A percentile compares a stretch with the other conserved stretches of the same genome.
These are phyloP conservation scores for Salmacisia buchloeana DNA, from an alignment of 1,284 basidiomycete species.

Conservation along the genomic window DNA sequence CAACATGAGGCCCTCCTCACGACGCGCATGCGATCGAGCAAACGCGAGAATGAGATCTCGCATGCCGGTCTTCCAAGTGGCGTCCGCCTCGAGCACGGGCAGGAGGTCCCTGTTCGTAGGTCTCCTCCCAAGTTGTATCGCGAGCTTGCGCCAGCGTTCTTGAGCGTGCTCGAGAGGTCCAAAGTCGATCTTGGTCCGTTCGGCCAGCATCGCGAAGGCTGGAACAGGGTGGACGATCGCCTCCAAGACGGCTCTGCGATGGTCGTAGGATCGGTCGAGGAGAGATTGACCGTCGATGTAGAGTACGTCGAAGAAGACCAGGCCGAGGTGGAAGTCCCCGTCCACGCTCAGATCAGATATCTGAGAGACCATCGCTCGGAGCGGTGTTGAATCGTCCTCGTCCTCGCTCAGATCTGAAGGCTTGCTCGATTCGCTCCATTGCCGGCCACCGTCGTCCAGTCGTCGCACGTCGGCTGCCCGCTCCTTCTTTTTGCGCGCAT, in stretches of 20 bases:
- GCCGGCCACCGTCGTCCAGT: no score
- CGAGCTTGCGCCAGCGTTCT: background rate
- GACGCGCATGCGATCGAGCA: background rate
- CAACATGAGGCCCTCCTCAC: background rate
- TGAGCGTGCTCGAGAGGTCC: background rate
- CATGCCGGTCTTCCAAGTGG: background rate
- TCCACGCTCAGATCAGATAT: background rate
- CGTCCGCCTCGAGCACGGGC: background rate
- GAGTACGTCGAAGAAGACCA: constrained; percentile 6
- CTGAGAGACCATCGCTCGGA: background rate
- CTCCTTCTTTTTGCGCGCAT: no score
- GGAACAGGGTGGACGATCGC: background rate
- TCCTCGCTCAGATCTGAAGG: no score
- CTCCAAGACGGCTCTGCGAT: background rate
- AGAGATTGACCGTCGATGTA: constrained; percentile 2
- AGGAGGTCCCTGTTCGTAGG: background rate
- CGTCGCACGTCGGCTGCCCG: no score
- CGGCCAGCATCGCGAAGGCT: background rate
- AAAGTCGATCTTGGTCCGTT: background rate
- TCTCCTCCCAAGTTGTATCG: background rate
- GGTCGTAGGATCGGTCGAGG: background rate
- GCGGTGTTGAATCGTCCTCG: background rate
- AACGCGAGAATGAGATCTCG: background rate
- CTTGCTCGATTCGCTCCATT: no score
- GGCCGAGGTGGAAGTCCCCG: background rate